phyloP scores from a whole-genome alignment of 768 basidiomycete species.

The Leccinum subtestaceum region DNA sequence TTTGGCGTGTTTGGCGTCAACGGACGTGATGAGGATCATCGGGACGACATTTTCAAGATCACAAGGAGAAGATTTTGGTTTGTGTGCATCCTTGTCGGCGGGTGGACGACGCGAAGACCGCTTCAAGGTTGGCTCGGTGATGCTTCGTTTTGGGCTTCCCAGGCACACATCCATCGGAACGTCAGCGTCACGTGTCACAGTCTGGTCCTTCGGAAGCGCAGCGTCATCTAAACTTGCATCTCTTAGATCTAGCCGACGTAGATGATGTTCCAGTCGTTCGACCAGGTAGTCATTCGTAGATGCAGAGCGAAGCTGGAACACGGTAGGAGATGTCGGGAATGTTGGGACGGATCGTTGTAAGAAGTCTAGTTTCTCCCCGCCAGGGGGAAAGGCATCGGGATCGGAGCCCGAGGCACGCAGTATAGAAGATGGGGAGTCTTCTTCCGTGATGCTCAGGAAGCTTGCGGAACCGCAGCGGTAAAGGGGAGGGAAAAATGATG shows the following conservation, averaged over 20 bases:
- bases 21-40: slow-evolving; percentile 26
- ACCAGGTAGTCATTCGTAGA: slow-evolving; percentile 18
- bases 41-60: slow-evolving; percentile 14
- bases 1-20: slow-evolving; percentile 22
- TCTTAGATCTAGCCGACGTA: slow-evolving; percentile 19
- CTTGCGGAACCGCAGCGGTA: slow-evolving; percentile 6
- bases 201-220: background rate
- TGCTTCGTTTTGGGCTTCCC: background rate
- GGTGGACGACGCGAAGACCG: background rate
- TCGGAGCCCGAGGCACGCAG: slow-evolving; percentile 9
- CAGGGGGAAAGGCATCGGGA: background rate
- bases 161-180: slow-evolving; percentile 6
- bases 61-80: background rate
- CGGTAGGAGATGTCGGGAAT: slow-evolving; percentile 18
- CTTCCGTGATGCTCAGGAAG: slow-evolving; percentile 9
- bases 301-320: slow-evolving; percentile 22
- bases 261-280: slow-evolving; percentile 17
- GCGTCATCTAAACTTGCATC: slow-evolving; percentile 9
- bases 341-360: background rate
- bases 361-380: background rate
- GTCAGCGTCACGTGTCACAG: background rate
- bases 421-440: slow-evolving; percentile 13
- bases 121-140: background rate
- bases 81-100: background rate
- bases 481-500: background rate